Base-by-base conservation (phyloP, 495 filamentous ascomycete genomes). In the Daldinia concentrica region DNA sequence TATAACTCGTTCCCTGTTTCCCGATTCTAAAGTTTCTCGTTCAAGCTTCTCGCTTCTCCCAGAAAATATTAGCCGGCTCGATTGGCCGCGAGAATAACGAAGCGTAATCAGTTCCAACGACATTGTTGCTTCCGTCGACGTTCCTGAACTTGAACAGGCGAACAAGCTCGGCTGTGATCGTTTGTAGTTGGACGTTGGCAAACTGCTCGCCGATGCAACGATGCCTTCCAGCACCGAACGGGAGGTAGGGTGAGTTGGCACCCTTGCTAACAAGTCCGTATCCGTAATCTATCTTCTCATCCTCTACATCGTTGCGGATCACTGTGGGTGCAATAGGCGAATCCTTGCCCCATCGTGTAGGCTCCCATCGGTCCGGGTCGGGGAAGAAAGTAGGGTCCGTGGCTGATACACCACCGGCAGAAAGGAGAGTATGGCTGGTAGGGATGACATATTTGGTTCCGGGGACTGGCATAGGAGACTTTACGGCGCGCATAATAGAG, bases 181-280 rank as follows among this genome's bases (percentile, higher is more conserved):
- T 93, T 64, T 89, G 88, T 51, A 99, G 83, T 79, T 99, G 95
- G 68, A 97, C 85, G 77, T 96, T 97, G 62, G 95, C 95, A 77
- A 98, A 99, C 75, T 97, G 93, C 82, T 98, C 95, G 52, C 95
- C 95, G 75, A 99, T 98, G 79, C 95, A 99, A 9, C 95, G 82
- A 80, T 99, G 95, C 58, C 95, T 84, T 5, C 95, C 95, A 1
- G 94, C 95, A 2, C 95, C 95, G 76, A 99, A 99, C 0, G 95
- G 95, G 17, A 99, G 85, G 81, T 98, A 99, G 1, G 95, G 94
- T 54, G 90, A 93, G 29, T 82, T 82, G 5, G 93, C 89, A 22
- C 95, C 95, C 82, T 97, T 97, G 79, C 87, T 91, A 58, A 97
- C 89, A 30, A 93, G 82, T n/a, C 95, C 95, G 79, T 97, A 98